These are phyloP conservation scores for Microstroma glucosiphilum DNA, from an alignment of 1,284 basidiomycete genomes.

Conservation along the genomic window DNA sequence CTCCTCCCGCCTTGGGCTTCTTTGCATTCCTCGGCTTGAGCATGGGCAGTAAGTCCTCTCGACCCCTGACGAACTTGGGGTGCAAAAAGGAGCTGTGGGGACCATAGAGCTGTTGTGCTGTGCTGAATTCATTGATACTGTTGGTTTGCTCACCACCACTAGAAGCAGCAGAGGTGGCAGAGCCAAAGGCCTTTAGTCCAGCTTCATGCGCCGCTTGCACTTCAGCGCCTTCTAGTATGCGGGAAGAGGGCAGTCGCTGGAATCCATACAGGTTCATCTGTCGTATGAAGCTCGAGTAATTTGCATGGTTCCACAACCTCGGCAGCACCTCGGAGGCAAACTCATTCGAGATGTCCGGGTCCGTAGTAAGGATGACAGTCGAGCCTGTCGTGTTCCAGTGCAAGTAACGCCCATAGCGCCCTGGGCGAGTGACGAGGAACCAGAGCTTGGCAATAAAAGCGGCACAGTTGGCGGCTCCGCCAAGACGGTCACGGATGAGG, in stretches of 20 bases:
- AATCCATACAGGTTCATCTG: constrained; percentile 50
- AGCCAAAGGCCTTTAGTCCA: neutral
- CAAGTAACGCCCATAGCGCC: constrained; percentile 22
- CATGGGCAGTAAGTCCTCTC: constrained; percentile 41
- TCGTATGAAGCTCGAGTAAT: constrained; percentile 48
- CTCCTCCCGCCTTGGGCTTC: constrained; percentile 42
- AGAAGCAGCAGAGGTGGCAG: neutral
- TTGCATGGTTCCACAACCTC: constrained; percentile 48
- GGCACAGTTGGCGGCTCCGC: constrained; percentile 48
- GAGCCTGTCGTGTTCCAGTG: constrained; percentile 28
- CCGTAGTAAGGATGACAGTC: constrained; percentile 46
- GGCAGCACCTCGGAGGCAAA: constrained; percentile 47
- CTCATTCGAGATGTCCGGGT: constrained; percentile 43
- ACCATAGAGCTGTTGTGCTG: constrained; percentile 45
- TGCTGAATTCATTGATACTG: constrained; percentile 22
- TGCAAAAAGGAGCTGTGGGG: constrained; percentile 48
- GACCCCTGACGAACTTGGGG: constrained; percentile 41
- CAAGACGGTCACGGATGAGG: constrained; percentile 46
- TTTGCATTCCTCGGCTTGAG: constrained; percentile 49
- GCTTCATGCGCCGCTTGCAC: constrained; percentile 30
- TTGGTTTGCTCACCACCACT: neutral
- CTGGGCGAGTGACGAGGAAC: constrained; percentile 49
- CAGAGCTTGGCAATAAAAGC: constrained; percentile 50
- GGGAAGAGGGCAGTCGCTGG: constrained; percentile 46
- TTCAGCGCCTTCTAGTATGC: constrained; percentile 40